Conservation (phyloP, 495 filamentous ascomycete genomes). For the Penicillium subrubescens region DNA sequence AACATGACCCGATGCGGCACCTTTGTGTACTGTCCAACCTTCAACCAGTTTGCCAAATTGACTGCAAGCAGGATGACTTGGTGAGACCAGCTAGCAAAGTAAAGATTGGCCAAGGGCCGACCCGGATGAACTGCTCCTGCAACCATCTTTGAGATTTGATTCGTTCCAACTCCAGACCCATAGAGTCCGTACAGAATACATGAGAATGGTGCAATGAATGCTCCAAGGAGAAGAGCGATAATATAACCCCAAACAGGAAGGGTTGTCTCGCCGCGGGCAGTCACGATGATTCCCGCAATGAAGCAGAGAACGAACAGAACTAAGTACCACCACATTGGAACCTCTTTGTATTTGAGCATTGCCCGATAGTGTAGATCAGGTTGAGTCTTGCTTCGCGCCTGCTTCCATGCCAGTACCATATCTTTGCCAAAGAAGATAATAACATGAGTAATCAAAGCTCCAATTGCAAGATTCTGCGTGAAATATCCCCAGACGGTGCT, state of each 20-base stretch:
- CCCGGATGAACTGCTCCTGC: conserved; percentile 42
- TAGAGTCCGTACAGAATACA: conserved; percentile 41
- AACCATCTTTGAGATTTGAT: conserved; percentile 42
- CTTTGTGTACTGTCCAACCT: conserved; percentile 39
- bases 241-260: conserved; percentile 55
- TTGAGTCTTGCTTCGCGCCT: background rate
- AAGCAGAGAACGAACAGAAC: conserved; percentile 41
- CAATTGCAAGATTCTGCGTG: background rate
- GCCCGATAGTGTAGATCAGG: conserved; percentile 6
- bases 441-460: background rate
- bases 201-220: conserved; percentile 35
- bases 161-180: conserved; percentile 34
- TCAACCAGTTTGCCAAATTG: conserved; percentile 39
- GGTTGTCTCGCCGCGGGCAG: conserved; percentile 45
- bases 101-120: conserved; percentile 28
- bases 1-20: conserved; percentile 39
- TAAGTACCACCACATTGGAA: conserved; percentile 2
- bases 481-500: background rate
- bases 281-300: conserved; percentile 44
- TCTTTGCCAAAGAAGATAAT: background rate
- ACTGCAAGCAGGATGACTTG: conserved; percentile 33
- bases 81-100: conserved; percentile 36
- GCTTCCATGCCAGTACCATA: background rate
- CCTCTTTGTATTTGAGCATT: conserved; percentile 6
- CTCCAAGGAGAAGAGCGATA: conserved; percentile 40